phyloP scores from a whole-genome alignment of 163 green algal species.

The Scenedesmus sp. region DNA sequence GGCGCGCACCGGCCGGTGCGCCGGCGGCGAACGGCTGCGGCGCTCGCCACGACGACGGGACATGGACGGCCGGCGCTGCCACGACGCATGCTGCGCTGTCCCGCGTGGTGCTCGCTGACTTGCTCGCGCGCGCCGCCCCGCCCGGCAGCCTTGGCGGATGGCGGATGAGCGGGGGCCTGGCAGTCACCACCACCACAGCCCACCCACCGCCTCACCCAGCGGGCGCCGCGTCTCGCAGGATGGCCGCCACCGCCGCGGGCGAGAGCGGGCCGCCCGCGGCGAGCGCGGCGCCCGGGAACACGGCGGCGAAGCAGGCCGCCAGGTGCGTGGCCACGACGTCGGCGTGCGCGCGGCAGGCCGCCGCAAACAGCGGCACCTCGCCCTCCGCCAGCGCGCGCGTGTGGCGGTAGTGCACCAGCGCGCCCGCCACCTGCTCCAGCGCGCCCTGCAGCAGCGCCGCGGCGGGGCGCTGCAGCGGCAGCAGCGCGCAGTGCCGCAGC shows the following conservation, averaged over 20 bases:
- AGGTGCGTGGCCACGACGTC: conserved; percentile 72
- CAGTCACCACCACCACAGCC: not conserved
- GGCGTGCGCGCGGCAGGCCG: conserved; percentile 53
- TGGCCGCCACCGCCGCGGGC: not conserved
- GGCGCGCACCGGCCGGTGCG: no score
- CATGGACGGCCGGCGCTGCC: no score
- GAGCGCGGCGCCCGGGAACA: conserved; percentile 64
- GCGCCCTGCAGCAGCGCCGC: conserved; percentile 63
- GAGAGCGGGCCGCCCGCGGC: not conserved
- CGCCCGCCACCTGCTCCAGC: conserved; percentile 61
- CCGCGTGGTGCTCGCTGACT: no score
- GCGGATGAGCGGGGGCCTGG: no score
- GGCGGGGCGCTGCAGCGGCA: conserved; percentile 55
- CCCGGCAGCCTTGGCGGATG: not conserved
- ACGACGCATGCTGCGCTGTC: no score
- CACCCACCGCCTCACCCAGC: not conserved
- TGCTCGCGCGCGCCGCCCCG: no score
- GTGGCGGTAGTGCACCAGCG: conserved; percentile 70
- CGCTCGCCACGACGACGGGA: no score
- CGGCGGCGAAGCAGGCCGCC: conserved; percentile 57
- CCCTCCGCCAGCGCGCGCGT: conserved; percentile 55
- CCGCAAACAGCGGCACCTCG: conserved; percentile 65
- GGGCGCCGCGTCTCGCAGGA: conserved; percentile 1
- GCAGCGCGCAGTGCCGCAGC: conserved; percentile 91
- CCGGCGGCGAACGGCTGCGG: no score